Evolutionary conservation across 257 asterid species (phyloP).

Genomic region (Coffea eugenioides): DNA sequence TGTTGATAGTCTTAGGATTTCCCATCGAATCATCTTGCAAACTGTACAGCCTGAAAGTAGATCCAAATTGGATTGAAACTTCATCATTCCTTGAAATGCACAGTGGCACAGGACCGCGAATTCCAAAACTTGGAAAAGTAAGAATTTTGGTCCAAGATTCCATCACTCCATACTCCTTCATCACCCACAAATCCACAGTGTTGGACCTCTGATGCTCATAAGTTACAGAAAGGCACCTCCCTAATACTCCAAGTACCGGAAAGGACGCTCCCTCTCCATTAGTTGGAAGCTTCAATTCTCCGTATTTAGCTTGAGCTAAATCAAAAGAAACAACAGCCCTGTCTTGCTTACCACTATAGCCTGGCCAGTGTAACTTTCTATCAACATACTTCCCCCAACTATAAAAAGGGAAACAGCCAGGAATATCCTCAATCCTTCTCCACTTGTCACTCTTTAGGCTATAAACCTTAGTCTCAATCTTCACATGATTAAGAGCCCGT

Average conservation of each 20-base stretch:
- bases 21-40: conserved; percentile 6
- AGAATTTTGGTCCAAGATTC: conserved; percentile 45
- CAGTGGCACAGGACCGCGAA: conserved; percentile 17
- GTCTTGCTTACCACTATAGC: neutral
- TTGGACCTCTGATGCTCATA: conserved; percentile 1
- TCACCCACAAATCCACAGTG: conserved; percentile 39
- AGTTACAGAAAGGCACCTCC: conserved; percentile 31
- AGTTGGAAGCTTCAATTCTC: conserved; percentile 36
- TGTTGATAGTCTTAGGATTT: conserved; percentile 20
- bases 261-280: conserved; percentile 23
- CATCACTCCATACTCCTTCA: conserved; percentile 44
- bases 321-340: conserved; percentile 33
- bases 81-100: conserved; percentile 30
- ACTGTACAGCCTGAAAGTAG: conserved; percentile 2
- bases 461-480: conserved; percentile 29
- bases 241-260: conserved; percentile 26
- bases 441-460: conserved; percentile 42
- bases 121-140: conserved; percentile 11
- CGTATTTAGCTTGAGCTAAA: conserved; percentile 32
- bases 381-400: conserved; percentile 10
- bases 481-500: conserved; percentile 10
- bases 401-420: conserved; percentile 22
- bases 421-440: conserved; percentile 41
- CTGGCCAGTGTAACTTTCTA: conserved; percentile 34
- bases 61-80: conserved; percentile 21